A percentile compares a stretch with the other conserved stretches of the same genome.
Evolutionary conservation across 805 yeast genomes (phyloP).

Genomic region (Sporopachydermia quercuum): DNA sequence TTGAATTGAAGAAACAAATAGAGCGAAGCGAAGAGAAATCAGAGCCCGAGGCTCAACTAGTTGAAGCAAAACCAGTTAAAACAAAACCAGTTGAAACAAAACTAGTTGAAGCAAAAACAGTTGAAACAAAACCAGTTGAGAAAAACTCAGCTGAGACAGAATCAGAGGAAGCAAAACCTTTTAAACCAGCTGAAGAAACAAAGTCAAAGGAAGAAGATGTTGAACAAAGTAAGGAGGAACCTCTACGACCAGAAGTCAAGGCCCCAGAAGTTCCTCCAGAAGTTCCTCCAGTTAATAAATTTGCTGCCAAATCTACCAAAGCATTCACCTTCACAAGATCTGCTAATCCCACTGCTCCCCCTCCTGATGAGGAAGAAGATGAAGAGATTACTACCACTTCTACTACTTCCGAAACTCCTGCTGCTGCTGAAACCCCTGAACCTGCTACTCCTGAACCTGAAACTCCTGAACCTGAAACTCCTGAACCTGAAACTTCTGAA

Average conservation of each 20-base stretch:
- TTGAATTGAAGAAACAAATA: background rate
- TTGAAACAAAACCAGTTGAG: background rate
- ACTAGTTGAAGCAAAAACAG: background rate
- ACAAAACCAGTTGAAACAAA: background rate
- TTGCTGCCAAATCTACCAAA: background rate
- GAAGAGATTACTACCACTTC: too few relatives aligned
- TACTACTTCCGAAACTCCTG: background rate
- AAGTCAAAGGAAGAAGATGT: background rate
- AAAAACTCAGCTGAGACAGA: background rate
- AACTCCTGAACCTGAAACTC: too few relatives aligned
- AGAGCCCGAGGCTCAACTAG: background rate
- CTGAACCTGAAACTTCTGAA: background rate
- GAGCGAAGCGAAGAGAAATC: background rate
- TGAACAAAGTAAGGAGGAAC: too few relatives aligned
- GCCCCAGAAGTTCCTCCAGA: background rate
- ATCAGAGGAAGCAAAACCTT: background rate
- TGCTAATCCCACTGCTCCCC: background rate
- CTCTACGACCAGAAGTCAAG: too few relatives aligned
- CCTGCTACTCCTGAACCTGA: slow-evolving; percentile 1
- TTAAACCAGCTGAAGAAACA: too few relatives aligned
- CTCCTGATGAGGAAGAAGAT: background rate
- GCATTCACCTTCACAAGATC: background rate
- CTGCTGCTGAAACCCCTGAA: background rate
- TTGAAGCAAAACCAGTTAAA: background rate
- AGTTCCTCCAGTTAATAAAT: background rate